Evolutionary conservation across 129 eudicot genomes (phyloP), one percentile per base, ranked within the genome.

Genomic region (Smallanthus sonchifolius): DNA sequence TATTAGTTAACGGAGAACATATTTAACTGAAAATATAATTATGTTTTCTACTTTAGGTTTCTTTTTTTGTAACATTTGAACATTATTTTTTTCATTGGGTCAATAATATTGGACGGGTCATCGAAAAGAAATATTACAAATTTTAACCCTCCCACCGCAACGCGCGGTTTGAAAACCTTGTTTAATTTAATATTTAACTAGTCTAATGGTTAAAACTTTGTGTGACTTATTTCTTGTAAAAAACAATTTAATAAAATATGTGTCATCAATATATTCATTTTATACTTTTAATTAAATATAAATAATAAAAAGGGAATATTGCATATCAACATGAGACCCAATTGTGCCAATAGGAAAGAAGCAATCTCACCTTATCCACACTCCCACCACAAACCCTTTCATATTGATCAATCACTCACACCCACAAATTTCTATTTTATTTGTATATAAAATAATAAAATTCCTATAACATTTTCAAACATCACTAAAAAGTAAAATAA

Each of bases 321-420:
- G 44, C 64, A 77, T 77, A 77, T 77, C 81, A 77, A 45, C 36
- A 77, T 45, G 57, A 36, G 39, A 79, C 48, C 60, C 30, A 47
- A 42, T 78, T 79, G 79, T 84, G 88, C 98, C 98, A 93, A 93
- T 93, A 75, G 80, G 87, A 90, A 65, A 66, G 77, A 82, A 81
- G 96, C 81, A 88, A 93, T 93, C 98, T 86, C 92, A 90, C 89
- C 98, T 93, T 90, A 93, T 90, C 98, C 96, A 93, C 87, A 86
- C 96, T 75, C 89, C 83, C 81, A 83, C 98, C 97, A 90, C 96
- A 92, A 67, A 76, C 86, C 70, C 16, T 45, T 60, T 75, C 76
- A 67, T 73, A 72, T 69, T 47, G 54, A 51, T 55, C 79, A 66
- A 38, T 45, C 32, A 56, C 20, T 15, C 57, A 49, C 74, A 79